phyloP scores from a whole-genome alignment of 2,329 filamentous ascomycete genomes.

The Claviceps citrina region DNA sequence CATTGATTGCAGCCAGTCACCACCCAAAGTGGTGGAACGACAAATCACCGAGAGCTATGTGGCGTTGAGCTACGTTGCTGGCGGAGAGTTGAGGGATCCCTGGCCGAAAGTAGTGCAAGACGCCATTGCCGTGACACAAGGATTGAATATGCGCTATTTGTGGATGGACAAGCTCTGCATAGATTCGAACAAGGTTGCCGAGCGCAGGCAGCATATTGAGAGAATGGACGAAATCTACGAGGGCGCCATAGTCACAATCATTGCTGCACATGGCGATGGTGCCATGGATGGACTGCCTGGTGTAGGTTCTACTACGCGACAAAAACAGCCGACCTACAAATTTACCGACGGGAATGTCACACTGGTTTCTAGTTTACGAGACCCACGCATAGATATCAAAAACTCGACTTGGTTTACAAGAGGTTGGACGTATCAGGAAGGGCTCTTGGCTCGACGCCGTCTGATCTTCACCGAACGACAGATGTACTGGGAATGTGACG shows the following conservation, averaged over 20 bases:
- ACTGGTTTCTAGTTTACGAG: slow-evolving; percentile 18
- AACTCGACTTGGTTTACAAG: slow-evolving; percentile 20
- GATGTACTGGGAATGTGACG: slow-evolving; percentile 25
- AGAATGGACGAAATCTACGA: slow-evolving; percentile 25
- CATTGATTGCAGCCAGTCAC: slow-evolving; percentile 19
- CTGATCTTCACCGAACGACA: slow-evolving; percentile 25
- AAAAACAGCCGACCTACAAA: slow-evolving; percentile 17
- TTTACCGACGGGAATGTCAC: slow-evolving; percentile 18
- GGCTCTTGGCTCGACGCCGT: slow-evolving; percentile 20
- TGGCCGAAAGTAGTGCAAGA: slow-evolving; percentile 20
- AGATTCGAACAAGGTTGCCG: slow-evolving; percentile 10
- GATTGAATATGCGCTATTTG: slow-evolving; percentile 20
- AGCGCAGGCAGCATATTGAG: slow-evolving; percentile 17
- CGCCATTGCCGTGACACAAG: slow-evolving; percentile 16
- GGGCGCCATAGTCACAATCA: slow-evolving; percentile 21
- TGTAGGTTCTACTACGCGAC: slow-evolving; percentile 14
- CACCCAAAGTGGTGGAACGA: slow-evolving; percentile 15
- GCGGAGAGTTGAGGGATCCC: slow-evolving; percentile 11
- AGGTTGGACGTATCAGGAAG: slow-evolving; percentile 27
- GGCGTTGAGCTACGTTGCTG: slow-evolving; percentile 23
- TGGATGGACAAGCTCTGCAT: slow-evolving; percentile 26
- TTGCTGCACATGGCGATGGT: slow-evolving; percentile 21
- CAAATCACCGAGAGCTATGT: slow-evolving; percentile 17
- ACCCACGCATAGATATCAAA: slow-evolving; percentile 16
- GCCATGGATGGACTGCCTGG: slow-evolving; percentile 21